phyloP scores from a whole-genome alignment of 805 yeast genomes.

The Ogataea ramenticola region DNA sequence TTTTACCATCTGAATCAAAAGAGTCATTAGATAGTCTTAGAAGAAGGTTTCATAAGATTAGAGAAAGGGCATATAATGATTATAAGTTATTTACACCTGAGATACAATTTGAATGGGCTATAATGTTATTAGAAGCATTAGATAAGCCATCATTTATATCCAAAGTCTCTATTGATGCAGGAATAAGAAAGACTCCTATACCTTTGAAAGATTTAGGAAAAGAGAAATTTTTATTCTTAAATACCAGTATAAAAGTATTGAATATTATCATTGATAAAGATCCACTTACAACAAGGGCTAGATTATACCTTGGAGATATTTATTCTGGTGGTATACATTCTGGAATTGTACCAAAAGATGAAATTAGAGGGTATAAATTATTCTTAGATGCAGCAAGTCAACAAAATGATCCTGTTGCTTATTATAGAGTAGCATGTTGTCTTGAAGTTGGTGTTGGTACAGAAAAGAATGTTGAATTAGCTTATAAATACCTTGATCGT shows the following conservation, averaged over 20 bases:
- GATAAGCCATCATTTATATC: constrained; percentile 32
- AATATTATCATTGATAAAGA: constrained; percentile 43
- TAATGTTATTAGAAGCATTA: constrained; percentile 43
- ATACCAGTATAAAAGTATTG: constrained; percentile 51
- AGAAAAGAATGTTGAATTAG: constrained; percentile 33
- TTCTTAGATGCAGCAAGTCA: constrained; percentile 51
- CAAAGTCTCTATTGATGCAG: constrained; percentile 42
- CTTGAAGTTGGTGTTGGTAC: constrained; percentile 60
- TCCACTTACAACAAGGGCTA: constrained; percentile 47
- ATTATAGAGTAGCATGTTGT: constrained; percentile 66
- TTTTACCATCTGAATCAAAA: constrained; percentile 22
- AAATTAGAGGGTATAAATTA: constrained; percentile 51
- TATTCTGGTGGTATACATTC: constrained; percentile 45
- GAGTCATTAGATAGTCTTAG: constrained; percentile 20
- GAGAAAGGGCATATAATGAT: constrained; percentile 28
- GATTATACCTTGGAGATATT: constrained; percentile 53
- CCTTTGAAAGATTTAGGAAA: constrained; percentile 36
- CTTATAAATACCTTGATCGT: constrained; percentile 45
- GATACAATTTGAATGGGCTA: constrained; percentile 61
- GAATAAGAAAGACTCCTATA: constrained; percentile 30
- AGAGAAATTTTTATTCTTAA: constrained; percentile 48
- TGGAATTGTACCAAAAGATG: constrained; percentile 44
- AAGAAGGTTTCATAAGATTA: constrained; percentile 19
- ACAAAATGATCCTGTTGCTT: constrained; percentile 49
- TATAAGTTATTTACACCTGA: constrained; percentile 35